Evolutionary conservation across 345 rosid species (phyloP).

Genomic region (Trapa bicornis): DNA sequence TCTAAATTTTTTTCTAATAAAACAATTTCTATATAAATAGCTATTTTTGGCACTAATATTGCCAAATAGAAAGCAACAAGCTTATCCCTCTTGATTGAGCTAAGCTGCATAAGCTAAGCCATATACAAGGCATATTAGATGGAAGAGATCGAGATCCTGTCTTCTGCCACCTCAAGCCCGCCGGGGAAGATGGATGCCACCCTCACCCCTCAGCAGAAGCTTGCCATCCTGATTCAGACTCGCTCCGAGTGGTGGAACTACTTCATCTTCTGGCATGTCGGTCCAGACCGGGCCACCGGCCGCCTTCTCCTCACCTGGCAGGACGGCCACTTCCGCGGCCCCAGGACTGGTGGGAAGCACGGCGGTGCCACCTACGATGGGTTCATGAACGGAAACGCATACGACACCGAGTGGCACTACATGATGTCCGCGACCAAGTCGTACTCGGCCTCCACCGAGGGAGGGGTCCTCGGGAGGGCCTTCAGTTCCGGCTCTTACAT

Average conservation of each 20-base stretch:
- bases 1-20: neutral
- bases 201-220: slow-evolving; percentile 33
- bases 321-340: slow-evolving; percentile 20
- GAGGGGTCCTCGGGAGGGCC: slow-evolving; percentile 24
- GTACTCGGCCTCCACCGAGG: slow-evolving; percentile 15
- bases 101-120: no score
- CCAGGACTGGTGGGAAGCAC: neutral
- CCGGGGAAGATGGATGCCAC: slow-evolving; percentile 11
- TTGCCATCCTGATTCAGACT: slow-evolving; percentile 29
- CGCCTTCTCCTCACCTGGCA: slow-evolving; percentile 26
- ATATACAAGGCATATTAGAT: neutral
- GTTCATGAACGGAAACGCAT: slow-evolving; percentile 9
- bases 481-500: slow-evolving; percentile 22
- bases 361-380: neutral
- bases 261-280: slow-evolving; percentile 48
- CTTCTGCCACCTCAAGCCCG: slow-evolving; percentile 22
- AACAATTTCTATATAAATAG: neutral
- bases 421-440: slow-evolving; percentile 24
- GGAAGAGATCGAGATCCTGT: slow-evolving; percentile 20
- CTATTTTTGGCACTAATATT: neutral
- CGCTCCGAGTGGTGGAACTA: slow-evolving; percentile 46
- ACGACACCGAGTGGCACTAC: slow-evolving; percentile 33
- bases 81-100: no score
- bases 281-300: slow-evolving; percentile 19
- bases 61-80: neutral